Evolutionary conservation across 768 basidiomycete genomes (phyloP).

Genomic region (Artomyces pyxidatus): DNA sequence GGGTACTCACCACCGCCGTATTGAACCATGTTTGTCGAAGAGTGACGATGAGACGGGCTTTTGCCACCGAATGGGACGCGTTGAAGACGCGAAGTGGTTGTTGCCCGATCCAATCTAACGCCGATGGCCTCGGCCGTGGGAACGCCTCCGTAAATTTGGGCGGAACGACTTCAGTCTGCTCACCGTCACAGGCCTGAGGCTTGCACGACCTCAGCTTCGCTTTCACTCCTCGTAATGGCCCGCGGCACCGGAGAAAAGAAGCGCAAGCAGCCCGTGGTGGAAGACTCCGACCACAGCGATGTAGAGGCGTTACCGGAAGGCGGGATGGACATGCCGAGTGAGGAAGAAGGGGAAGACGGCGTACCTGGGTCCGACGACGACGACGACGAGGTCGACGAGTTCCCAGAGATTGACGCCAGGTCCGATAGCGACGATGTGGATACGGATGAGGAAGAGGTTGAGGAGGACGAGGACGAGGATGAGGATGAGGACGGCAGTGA

Average conservation of each 20-base stretch:
- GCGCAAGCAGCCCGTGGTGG: conserved; percentile 45
- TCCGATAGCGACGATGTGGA: conserved; percentile 29
- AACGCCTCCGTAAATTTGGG: conserved; percentile 1
- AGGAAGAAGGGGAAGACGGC: conserved; percentile 49
- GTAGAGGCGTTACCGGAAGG: conserved; percentile 31
- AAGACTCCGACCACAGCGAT: conserved; percentile 24
- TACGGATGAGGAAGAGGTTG: conserved; percentile 28
- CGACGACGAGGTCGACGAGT: conserved; percentile 59
- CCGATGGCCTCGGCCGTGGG: conserved; percentile 8
- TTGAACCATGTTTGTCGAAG: conserved; percentile 53
- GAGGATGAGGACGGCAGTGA: conserved; percentile 22
- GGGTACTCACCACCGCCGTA: conserved; percentile 73
- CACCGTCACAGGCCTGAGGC: too few species aligned
- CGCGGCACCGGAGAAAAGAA: conserved; percentile 40
- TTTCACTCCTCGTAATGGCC: conserved; percentile 9
- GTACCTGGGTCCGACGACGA: conserved; percentile 43
- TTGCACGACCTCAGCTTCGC: conserved; percentile 1
- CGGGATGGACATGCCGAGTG: conserved; percentile 64
- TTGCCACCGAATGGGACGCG: not conserved
- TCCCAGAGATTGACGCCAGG: conserved; percentile 44
- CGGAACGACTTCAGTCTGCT: too few species aligned
- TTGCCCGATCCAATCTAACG: conserved; percentile 23
- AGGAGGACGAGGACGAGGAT: conserved; percentile 28
- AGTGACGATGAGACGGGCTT: too few species aligned
- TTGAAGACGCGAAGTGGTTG: not conserved